Conservation (phyloP, 257 asterid species). For the Gentiana straminea region DNA sequence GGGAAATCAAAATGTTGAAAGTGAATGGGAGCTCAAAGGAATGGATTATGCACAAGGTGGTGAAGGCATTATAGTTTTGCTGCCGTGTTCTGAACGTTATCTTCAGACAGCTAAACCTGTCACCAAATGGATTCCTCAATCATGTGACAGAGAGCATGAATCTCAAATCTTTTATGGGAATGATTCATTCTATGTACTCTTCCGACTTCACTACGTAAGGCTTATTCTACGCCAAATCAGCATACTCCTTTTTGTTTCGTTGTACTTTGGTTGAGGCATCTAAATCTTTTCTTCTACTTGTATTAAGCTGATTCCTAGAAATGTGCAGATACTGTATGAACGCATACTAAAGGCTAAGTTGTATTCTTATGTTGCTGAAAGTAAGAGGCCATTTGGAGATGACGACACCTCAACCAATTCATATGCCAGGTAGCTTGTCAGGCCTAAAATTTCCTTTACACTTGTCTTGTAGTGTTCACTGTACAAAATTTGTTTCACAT, state of each 20-base stretch:
- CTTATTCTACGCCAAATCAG: neutral
- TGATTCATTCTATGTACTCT: slow-evolving; percentile 72
- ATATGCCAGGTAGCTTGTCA: slow-evolving; percentile 27
- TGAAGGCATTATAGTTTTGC: slow-evolving; percentile 31
- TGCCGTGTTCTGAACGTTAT: slow-evolving; percentile 25
- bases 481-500: no score
- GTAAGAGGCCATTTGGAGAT: slow-evolving; percentile 53
- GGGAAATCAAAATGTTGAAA: slow-evolving; percentile 51
- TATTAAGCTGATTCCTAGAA: slow-evolving; percentile 11
- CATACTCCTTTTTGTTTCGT: neutral
- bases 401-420: slow-evolving; percentile 40
- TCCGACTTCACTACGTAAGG: slow-evolving; percentile 82
- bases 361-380: slow-evolving; percentile 65
- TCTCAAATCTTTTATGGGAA: slow-evolving; percentile 64
- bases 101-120: slow-evolving; percentile 60
- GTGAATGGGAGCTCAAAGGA: slow-evolving; percentile 71
- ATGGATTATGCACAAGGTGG: slow-evolving; percentile 38
- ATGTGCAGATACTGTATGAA: slow-evolving; percentile 64
- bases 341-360: slow-evolving; percentile 72
- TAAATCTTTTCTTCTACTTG: slow-evolving; percentile 5
- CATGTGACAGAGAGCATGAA: slow-evolving; percentile 34
- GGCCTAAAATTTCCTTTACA: no score
- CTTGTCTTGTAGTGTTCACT: no score
- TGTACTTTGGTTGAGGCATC: slow-evolving; percentile 3
- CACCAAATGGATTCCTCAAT: slow-evolving; percentile 24